phyloP scores from a whole-genome alignment of 805 yeast species.

The Kodamaea kaohsiungensis region DNA sequence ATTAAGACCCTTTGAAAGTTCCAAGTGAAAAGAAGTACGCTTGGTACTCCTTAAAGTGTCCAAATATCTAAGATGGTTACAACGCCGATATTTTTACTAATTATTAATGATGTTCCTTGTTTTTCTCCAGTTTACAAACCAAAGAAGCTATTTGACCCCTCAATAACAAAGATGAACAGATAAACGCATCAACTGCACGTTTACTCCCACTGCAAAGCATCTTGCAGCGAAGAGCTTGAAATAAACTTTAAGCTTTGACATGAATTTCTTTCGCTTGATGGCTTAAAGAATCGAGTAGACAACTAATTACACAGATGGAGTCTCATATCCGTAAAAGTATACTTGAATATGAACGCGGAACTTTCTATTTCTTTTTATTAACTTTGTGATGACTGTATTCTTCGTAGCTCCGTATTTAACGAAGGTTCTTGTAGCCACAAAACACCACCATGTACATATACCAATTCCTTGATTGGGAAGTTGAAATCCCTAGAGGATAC shows the following conservation, averaged over 20 bases:
- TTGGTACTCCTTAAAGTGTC: too few relatives aligned
- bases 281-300: not conserved
- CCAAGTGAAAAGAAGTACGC: too few relatives aligned
- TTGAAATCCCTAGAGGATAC: too few relatives aligned
- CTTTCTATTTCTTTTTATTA: not conserved
- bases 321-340: not conserved
- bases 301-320: not conserved
- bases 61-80: too few relatives aligned
- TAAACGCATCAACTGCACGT: not conserved
- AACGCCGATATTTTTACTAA: not conserved
- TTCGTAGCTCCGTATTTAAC: too few relatives aligned
- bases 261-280: not conserved
- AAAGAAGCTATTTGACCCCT: not conserved
- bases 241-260: not conserved
- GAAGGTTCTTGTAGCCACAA: not conserved
- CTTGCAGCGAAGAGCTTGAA: not conserved
- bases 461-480: too few relatives aligned
- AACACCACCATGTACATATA: too few relatives aligned
- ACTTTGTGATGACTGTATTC: not conserved
- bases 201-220: constrained; percentile 8
- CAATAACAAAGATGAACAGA: not conserved
- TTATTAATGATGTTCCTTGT: not conserved
- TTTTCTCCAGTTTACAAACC: not conserved
- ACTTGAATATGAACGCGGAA: not conserved
- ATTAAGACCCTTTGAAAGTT: not conserved